Evolutionary conservation across 495 filamentous ascomycete species (phyloP).

Genomic region (Cenococcum geophilum): DNA sequence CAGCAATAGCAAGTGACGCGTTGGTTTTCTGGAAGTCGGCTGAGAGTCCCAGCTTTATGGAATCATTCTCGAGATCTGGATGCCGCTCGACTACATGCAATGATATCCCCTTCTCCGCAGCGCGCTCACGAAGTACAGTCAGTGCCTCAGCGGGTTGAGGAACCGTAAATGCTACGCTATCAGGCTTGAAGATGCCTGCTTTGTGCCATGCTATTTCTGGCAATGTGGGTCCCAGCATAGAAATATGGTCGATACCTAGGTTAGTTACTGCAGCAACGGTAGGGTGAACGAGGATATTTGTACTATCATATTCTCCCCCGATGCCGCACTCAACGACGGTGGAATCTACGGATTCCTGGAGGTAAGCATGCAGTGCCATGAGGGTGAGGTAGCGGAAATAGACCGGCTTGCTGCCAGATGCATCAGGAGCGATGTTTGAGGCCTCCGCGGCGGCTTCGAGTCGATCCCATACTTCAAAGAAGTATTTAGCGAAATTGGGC

Average conservation of each 20-base stretch:
- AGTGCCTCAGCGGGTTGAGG: conserved; percentile 62
- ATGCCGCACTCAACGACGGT: conserved; percentile 91
- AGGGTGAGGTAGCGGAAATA: conserved; percentile 90
- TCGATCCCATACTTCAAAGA: conserved; percentile 85
- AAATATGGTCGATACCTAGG: conserved; percentile 84
- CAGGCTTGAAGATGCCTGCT: conserved; percentile 79
- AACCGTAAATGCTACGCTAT: conserved; percentile 63
- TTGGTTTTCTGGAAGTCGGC: conserved; percentile 83
- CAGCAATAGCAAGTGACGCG: conserved; percentile 70
- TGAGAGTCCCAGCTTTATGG: conserved; percentile 65
- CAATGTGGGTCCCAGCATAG: conserved; percentile 72
- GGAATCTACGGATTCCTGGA: conserved; percentile 70
- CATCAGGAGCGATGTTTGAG: conserved; percentile 45
- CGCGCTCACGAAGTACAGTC: conserved; percentile 63
- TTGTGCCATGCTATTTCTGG: conserved; percentile 98
- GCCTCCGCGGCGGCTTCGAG: conserved; percentile 50
- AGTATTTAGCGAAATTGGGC: conserved; percentile 70
- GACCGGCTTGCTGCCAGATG: conserved; percentile 58
- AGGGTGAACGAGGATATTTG: conserved; percentile 77
- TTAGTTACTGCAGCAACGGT: conserved; percentile 71
- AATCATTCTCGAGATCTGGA: conserved; percentile 49
- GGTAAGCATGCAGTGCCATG: conserved; percentile 81
- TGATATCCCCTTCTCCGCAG: conserved; percentile 56
- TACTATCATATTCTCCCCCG: conserved; percentile 88
- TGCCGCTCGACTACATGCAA: conserved; percentile 59